A percentile compares a stretch with the other conserved stretches of the same genome.
Evolutionary conservation across 208 protist species (phyloP).

Genomic region (Vickermania ingenoplastis): DNA sequence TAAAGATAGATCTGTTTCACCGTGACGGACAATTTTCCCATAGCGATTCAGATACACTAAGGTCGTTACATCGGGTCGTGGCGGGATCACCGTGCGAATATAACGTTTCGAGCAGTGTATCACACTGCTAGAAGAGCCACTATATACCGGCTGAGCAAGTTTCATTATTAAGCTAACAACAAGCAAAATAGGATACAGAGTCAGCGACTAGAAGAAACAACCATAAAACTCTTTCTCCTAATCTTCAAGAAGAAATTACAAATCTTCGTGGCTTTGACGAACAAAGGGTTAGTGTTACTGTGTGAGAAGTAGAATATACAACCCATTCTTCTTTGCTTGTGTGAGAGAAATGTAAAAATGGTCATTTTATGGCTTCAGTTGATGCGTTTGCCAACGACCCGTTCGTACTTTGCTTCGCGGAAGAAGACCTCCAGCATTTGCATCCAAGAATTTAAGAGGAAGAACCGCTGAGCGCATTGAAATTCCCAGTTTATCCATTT

Average conservation of each 20-base stretch:
- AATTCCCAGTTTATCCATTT: conserved; percentile 89
- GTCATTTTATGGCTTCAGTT: conserved; percentile 18
- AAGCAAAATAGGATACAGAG: too few species aligned
- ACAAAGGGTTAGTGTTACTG: too few species aligned
- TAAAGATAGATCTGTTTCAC: conserved; percentile 68
- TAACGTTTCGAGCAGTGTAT: conserved; percentile 5
- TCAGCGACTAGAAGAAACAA: too few species aligned
- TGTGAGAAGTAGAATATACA: too few species aligned
- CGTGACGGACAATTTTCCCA: conserved; percentile 44
- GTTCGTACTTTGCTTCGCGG: conserved; percentile 29
- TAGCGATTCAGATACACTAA: conserved; percentile 68
- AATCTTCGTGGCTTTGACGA: too few species aligned
- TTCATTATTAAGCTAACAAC: too few species aligned
- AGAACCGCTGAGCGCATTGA: conserved; percentile 84
- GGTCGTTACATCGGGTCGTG: conserved; percentile 70
- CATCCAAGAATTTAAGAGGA: conserved; percentile 75
- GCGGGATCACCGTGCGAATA: conserved; percentile 78
- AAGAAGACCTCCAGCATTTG: conserved; percentile 45
- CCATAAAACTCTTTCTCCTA: too few species aligned
- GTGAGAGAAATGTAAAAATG: not conserved
- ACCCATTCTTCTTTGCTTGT: not conserved
- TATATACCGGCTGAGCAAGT: too few species aligned
- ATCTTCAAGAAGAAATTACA: too few species aligned
- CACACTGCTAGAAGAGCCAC: too few species aligned
- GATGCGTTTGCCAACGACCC: conserved; percentile 61